phyloP scores from a whole-genome alignment of 2,329 filamentous ascomycete species.

The Penicillium sp. region DNA sequence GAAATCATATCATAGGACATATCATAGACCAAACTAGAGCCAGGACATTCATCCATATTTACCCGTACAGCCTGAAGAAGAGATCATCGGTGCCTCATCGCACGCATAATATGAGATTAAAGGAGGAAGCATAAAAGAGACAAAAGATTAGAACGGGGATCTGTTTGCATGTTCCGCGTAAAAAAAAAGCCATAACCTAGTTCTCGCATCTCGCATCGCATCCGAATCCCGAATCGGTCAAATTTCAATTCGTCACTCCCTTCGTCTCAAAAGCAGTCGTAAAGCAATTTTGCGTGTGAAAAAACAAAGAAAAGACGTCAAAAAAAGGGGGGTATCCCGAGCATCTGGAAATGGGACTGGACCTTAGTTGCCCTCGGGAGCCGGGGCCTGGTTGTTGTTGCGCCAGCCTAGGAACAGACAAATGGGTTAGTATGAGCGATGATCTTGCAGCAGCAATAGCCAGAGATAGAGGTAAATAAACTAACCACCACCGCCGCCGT shows the following conservation, averaged over 20 bases:
- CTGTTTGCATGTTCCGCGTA: conserved; percentile 5
- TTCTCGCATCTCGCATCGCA: conserved; percentile 15
- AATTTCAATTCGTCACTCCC: conserved; percentile 20
- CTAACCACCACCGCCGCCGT: conserved; percentile 38
- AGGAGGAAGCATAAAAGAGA: conserved; percentile 7
- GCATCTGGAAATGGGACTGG: conserved; percentile 2
- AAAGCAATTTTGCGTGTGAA: conserved; percentile 18
- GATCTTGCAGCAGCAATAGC: background rate
- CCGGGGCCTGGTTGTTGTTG: conserved; percentile 27
- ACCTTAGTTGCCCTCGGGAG: conserved; percentile 30
- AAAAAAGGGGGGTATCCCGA: conserved; percentile 17
- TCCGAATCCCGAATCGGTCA: conserved; percentile 1
- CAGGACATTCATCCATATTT: conserved; percentile 10
- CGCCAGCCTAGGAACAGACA: conserved; percentile 32
- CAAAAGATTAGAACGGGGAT: conserved; percentile 9
- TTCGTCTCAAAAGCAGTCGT: conserved; percentile 15
- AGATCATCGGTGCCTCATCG: conserved; percentile 5
- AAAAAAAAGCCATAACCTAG: conserved; percentile 10
- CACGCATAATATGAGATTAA: conserved; percentile 7
- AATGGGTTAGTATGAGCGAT: conserved; percentile 5
- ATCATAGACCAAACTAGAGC: conserved; percentile 14
- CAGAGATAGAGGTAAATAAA: background rate
- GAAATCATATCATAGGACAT: conserved; percentile 8
- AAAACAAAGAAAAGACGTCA: conserved; percentile 9
- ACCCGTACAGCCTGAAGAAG: conserved; percentile 3